These are phyloP conservation scores for Butyriboletus loyo DNA, from an alignment of 768 basidiomycete species.

Conservation along the genomic window DNA sequence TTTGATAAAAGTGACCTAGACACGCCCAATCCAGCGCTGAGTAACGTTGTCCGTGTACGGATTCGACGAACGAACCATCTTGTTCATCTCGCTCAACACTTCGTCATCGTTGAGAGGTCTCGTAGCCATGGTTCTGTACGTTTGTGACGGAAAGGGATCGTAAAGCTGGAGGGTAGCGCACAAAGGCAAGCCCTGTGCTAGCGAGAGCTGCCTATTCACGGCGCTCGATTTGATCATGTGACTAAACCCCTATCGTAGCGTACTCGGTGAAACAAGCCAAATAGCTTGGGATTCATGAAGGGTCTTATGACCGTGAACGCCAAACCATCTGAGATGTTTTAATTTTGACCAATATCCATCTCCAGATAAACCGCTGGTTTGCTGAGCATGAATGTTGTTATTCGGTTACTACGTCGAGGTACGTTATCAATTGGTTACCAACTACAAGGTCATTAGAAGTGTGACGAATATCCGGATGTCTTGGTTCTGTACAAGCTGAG, in stretches of 20 bases:
- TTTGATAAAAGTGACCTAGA: slow-evolving; percentile 94
- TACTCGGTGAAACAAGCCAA: no score
- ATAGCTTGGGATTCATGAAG: no score
- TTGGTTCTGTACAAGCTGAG: slow-evolving; percentile 75
- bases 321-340: not conserved
- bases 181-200: no score
- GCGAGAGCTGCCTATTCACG: not conserved
- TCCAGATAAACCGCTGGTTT: slow-evolving; percentile 83
- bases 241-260: no score
- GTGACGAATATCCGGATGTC: slow-evolving; percentile 65
- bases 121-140: slow-evolving; percentile 53
- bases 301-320: no score
- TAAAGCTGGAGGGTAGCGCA: not conserved
- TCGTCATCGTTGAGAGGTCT: slow-evolving; percentile 91
- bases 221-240: not conserved
- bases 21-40: not conserved
- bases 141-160: not conserved
- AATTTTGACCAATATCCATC: slow-evolving; percentile 67
- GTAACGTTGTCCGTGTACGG: not conserved
- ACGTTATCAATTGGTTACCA: no score
- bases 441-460: not conserved
- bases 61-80: slow-evolving; percentile 69
- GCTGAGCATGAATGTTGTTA: slow-evolving; percentile 60
- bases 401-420: slow-evolving; percentile 70
- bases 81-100: slow-evolving; percentile 95